A percentile compares a stretch with the other conserved stretches of the same genome.
Evolutionary conservation across 148 eudicot species (phyloP).

Genomic region (Drosera capensis): DNA sequence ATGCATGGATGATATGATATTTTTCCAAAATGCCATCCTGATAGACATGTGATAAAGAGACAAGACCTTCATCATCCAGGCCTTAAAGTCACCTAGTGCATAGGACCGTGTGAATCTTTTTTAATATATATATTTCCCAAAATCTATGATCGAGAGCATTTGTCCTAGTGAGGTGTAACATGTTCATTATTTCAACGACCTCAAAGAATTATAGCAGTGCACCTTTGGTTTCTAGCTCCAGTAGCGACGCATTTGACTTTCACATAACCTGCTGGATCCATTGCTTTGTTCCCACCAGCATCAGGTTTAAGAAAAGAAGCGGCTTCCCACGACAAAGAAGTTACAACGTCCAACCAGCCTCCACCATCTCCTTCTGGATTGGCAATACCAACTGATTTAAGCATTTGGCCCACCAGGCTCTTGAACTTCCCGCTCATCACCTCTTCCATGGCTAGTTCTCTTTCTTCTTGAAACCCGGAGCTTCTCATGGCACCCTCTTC

Average conservation of each 20-base stretch:
- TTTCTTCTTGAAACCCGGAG: conserved; percentile 42
- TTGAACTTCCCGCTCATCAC: conserved; percentile 78
- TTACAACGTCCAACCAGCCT: conserved; percentile 72
- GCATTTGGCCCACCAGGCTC: conserved; percentile 56
- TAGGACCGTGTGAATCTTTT: no score
- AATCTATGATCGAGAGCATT: no score
- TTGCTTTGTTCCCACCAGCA: conserved; percentile 48
- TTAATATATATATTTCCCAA: no score
- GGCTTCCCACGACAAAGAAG: conserved; percentile 78
- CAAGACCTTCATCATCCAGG: no score
- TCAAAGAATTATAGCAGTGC: no score
- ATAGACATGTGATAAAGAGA: no score
- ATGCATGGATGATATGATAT: no score
- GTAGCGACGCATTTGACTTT: conserved; percentile 83
- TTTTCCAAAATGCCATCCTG: no score
- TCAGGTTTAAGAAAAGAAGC: conserved; percentile 70
- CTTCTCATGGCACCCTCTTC: conserved; percentile 32
- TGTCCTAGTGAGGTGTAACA: no score
- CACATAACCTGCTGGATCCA: conserved; percentile 88
- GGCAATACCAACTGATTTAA: conserved; percentile 40
- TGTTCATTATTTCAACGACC: no score
- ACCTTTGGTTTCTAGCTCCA: conserved; percentile 68
- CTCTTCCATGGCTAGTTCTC: conserved; percentile 37
- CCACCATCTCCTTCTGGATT: conserved; percentile 22
- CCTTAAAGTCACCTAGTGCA: no score